Evolutionary conservation across 331 rosid genomes (phyloP), one percentile per base, ranked within the genome.

Genomic region (Dryas integrifolia): DNA sequence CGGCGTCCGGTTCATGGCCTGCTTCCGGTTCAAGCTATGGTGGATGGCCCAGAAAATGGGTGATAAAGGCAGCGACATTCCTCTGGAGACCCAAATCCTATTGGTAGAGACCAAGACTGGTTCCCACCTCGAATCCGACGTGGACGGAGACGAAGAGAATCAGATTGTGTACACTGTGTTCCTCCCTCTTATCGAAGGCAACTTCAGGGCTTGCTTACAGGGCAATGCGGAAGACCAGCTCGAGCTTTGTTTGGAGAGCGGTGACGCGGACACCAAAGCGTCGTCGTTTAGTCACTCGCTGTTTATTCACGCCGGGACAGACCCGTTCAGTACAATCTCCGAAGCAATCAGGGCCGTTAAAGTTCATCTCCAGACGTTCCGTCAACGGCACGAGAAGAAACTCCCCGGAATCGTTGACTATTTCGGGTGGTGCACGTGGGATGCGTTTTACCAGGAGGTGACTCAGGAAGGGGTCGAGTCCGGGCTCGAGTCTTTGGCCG

Each of bases 11-110:
- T 94, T 94, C 85, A 39, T 88, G 77, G 90, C 98, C 21, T 86
- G 92, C 67, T 94, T 94, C 65, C 81, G 98, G 52, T 94, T 94
- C 89, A 94, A 94, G 86, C 61, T 94, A 0, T 94, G 97, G 97
- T 94, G 97, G 98, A 94, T 94, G 98, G 84, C 96, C 9, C 98
- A 94, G 69, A 91, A 85, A 48, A 91, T 89, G 97, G 98, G 98
- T 5, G 88, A 85, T 13, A 77, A 49, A 59, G 97, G 97, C 8
- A 73, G 79, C 1, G 92, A 94, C 3, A 81, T 94, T 50, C 98
- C 97, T 0, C 81, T 91, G 0, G 98, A 94, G 60, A 94, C 98
- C 13, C 98, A 94, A 6, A 91, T 94, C 73, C 60, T 94, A 24
- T 76, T 94, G 84, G 77, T 89, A 6, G 97, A 94, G 58, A 85